phyloP scores from a whole-genome alignment of 176 grass and related monocot genomes.

The Musa beccarii region DNA sequence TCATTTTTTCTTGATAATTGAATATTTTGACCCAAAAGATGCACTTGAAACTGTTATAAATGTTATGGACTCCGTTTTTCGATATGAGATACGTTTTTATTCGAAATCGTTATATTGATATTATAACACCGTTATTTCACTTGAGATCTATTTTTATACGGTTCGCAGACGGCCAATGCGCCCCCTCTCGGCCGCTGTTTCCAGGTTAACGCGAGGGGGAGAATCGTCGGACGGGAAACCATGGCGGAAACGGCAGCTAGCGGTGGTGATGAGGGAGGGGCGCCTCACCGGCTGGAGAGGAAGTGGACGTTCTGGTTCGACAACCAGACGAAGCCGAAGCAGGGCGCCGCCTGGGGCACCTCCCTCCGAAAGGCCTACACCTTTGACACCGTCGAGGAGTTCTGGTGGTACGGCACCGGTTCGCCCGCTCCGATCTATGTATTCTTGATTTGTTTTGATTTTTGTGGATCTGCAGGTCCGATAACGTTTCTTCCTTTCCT shows the following conservation, averaged over 20 bases:
- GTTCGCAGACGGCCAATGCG: neutral
- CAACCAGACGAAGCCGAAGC: slow-evolving; percentile 83
- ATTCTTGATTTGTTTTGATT: slow-evolving; percentile 13
- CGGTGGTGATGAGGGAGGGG: slow-evolving; percentile 22
- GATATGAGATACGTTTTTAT: no score
- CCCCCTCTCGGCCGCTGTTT: neutral
- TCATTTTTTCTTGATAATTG: no score
- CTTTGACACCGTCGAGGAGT: slow-evolving; percentile 91
- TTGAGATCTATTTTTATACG: neutral
- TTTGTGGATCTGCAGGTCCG: neutral
- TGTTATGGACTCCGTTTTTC: no score
- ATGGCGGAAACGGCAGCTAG: slow-evolving; percentile 11
- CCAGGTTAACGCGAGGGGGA: neutral
- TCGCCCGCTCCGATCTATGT: neutral
- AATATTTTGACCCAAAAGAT: no score
- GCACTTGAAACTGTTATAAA: no score
- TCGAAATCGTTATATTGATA: no score
- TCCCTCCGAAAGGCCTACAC: slow-evolving; percentile 87
- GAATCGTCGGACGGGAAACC: slow-evolving; percentile 19
- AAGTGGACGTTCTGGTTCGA: slow-evolving; percentile 98
- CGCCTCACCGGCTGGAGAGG: slow-evolving; percentile 68
- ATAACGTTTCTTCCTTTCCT: no score
- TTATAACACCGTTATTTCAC: neutral
- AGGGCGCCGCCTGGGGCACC: slow-evolving; percentile 82
- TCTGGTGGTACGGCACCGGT: slow-evolving; percentile 56